Evolutionary conservation across 768 basidiomycete species (phyloP), one percentile per base, ranked within the genome.

Genomic region (Phanerodontia chrysosporium): DNA sequence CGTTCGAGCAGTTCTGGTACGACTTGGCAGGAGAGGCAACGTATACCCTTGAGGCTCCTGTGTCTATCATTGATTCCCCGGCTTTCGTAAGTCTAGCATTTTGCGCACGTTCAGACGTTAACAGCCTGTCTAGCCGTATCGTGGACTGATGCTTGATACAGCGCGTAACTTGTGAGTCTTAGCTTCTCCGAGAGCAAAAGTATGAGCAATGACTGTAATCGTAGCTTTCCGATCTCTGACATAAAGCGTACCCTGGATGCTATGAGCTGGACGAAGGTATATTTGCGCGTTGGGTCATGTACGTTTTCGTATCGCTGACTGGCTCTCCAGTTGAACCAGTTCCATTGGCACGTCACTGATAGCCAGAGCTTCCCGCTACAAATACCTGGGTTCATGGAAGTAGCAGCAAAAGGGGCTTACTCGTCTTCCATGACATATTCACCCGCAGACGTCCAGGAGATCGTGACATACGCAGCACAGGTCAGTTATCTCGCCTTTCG

Each of bases 121-220:
- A 22, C 8, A 21, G 30, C 16, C 22, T 28, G 4, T 18, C 5
- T 63, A 87, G 85, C 84, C 85, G 0, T 88, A 84, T 64, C 80
- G 91, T 14, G 89, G 87, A 3, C 79, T 92, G 53, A 83, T 91
- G 82, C 78, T 93, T 8, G 91, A 93, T 66, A 93, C 90, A 0
- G 76, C 89, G 0, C 76, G 90, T 25, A 86, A 91, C 69, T 93
- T 62, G 66, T 65, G 51, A 28, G 62, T 57, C 5, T 7, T 1
- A 5, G 14, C 8, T n/a, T 45, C n/a, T 30, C 45, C 25, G 13
- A 25, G 35, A 24, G 10, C 7, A 44, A 13, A 55, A 22, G 27
- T 55, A 27, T n/a, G 21, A 10, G 13, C 27, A 18, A 3, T 51
- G 18, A 32, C 5, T n/a, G 5, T 2, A 21, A 2, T 49, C 25